Conservation (phyloP, 306 rosid genomes). For the Biancaea sappan region DNA sequence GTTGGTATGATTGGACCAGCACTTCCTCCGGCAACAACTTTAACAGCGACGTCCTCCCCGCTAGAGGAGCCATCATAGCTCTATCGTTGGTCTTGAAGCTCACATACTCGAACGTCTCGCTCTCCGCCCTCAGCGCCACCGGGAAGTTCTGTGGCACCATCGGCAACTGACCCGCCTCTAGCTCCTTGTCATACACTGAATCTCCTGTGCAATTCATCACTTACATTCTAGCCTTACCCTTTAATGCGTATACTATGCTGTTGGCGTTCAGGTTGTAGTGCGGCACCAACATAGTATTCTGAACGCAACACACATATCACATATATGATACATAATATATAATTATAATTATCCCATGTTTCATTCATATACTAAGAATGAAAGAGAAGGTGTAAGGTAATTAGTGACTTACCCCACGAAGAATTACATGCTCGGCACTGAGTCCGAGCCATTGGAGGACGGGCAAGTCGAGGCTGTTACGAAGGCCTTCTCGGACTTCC, state of each 20-base stretch:
- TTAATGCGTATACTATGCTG: slow-evolving; percentile 43
- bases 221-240: slow-evolving; percentile 56
- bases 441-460: slow-evolving; percentile 42
- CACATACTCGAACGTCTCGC: slow-evolving; percentile 49
- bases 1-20: slow-evolving; percentile 29
- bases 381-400: too few species aligned
- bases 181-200: slow-evolving; percentile 34
- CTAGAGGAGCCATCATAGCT: slow-evolving; percentile 43
- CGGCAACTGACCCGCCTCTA: slow-evolving; percentile 36
- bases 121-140: slow-evolving; percentile 30
- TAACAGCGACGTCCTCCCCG: slow-evolving; percentile 37
- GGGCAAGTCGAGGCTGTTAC: slow-evolving; percentile 41
- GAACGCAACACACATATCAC: too few species aligned
- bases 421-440: slow-evolving; percentile 47
- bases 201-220: slow-evolving; percentile 59
- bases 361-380: too few species aligned
- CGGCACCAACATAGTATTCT: too few species aligned
- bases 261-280: slow-evolving; percentile 66
- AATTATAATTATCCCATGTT: too few species aligned
- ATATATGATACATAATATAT: too few species aligned
- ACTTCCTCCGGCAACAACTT: slow-evolving; percentile 46
- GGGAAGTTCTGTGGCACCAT: slow-evolving; percentile 53
- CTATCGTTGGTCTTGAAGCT: slow-evolving; percentile 50
- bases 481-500: slow-evolving; percentile 38
- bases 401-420: too few species aligned